Base-by-base conservation (phyloP, 169 alveolate species). In the Plasmodium inui region DNA sequence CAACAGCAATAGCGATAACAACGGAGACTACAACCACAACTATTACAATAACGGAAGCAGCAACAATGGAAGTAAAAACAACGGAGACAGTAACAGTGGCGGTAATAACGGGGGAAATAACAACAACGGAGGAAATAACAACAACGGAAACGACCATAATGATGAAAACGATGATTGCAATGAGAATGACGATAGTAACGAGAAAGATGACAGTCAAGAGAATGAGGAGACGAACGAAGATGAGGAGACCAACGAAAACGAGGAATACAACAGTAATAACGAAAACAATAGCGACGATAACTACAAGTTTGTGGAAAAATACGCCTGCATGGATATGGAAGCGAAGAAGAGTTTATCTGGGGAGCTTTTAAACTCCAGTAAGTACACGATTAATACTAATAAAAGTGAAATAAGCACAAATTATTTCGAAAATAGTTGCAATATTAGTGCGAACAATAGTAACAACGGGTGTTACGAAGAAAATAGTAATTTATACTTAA, bases 391-490 rank as follows among this genome's bases (percentile, higher is more conserved):
- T 88, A 88, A 57, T 39, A 41, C 83, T 7, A 79, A 61, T 57
- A 88, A 88, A 80, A 88, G 90, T 88, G 89, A 88, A 79, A 57
- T 79, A 26, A 88, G 83, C 32, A 88, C 89, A 78, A 88, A 79
- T 67, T 79, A 88, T 88, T 88, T 78, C 41, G 94, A 88, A 79
- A 88, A 88, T 46, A 88, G 83, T 39, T 88, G 83, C 41, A 88
- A 88, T 19, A 76, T 79, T 22, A 79, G 89, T 72, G 89, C 73
- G 55, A 79, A 73, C 71, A 79, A 88, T 88, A 88, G 89, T 41
- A 53, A 76, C 50, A 76, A 79, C 53, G 90, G 71, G 61, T 50
- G 32, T 41, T 76, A 79, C 50, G 94, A 88, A 39, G 90, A 88
- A 32, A 88, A 79, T 55, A 46, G 19, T 26, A 78, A 61, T 67